Evolutionary conservation across 2,329 filamentous ascomycete genomes (phyloP), one percentile per base, ranked within the genome.

Genomic region (Teratosphaeria epicoccoides): DNA sequence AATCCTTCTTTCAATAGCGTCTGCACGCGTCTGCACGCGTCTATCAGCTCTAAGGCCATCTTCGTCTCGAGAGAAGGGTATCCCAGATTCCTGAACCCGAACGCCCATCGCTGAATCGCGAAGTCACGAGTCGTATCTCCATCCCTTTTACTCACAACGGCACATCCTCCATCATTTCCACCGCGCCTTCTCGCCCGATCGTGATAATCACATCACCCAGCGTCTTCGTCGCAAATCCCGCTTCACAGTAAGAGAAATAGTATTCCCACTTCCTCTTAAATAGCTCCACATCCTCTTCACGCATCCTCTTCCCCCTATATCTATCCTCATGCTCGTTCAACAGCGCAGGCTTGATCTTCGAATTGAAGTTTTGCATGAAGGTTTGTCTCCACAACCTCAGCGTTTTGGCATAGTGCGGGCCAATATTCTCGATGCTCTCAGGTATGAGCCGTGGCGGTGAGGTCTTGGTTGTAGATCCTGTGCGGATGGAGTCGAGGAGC

Each of bases 261-360:
- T 87, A 88, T 73, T 85, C 77, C 85, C 84, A 88, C 65, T 87
- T 87, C 56, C 79, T 75, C 62, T 76, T 76, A 62, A 87, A 88
- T 1, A 86, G 75, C 43, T 84, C 79, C 0, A 85, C 74, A 29
- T 81, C 82, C 40, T 76, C 76, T 49, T 83, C 75, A 0, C 72
- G 76, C 77, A 84, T 81, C 2, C 71, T 69, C 51, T 59, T 57
- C 25, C 57, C 57, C 44, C 43, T 47, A 46, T 50, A 54, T 46
- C 46, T 57, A 1, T 54, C 55, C 28, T 50, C 52, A 59, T 87
- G 78, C 60, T 84, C 78, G 12, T 61, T 61, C 55, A 79, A 68
- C 45, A 88, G 67, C 1, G 82, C 81, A 6, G 79, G 78, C 50
- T 74, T 73, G 58, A 88, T 87, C 50, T 70, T 70, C 6, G 64